A percentile compares a stretch with the other conserved stretches of the same genome.
phyloP scores from a whole-genome alignment of 2,329 filamentous ascomycete species.

The Amauroascus niger region DNA sequence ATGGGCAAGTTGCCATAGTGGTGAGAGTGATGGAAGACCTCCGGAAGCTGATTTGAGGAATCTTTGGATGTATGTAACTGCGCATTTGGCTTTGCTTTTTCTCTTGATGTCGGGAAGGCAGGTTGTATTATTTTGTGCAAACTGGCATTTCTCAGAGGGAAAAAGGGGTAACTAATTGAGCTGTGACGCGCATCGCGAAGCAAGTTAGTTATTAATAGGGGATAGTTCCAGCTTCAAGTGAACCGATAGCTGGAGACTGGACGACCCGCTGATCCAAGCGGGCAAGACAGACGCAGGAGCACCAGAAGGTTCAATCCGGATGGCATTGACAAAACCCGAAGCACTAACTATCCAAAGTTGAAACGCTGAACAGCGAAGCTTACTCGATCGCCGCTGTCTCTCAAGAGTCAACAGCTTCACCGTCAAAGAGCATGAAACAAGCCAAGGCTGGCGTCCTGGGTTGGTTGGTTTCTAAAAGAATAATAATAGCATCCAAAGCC shows the following conservation, averaged over 20 bases:
- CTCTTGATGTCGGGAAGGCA: neutral
- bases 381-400: neutral
- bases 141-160: neutral
- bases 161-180: neutral
- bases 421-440: conserved; percentile 7
- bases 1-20: neutral
- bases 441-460: neutral
- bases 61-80: neutral
- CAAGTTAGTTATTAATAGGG: neutral
- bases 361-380: conserved; percentile 7
- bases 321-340: neutral
- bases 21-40: neutral
- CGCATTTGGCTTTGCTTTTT: neutral
- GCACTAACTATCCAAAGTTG: neutral
- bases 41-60: conserved; percentile 5
- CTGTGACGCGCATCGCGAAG: neutral
- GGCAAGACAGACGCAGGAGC: neutral
- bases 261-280: neutral
- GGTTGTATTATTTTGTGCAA: neutral
- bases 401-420: neutral
- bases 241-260: too few relatives aligned
- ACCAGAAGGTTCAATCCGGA: neutral
- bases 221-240: too few relatives aligned
- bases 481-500: too few relatives aligned
- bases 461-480: conserved; percentile 1